A percentile compares a stretch with the other conserved stretches of the same genome.
Evolutionary conservation across 73 alveolate genomes (phyloP).

Genomic region (Paraurostyla sp.): DNA sequence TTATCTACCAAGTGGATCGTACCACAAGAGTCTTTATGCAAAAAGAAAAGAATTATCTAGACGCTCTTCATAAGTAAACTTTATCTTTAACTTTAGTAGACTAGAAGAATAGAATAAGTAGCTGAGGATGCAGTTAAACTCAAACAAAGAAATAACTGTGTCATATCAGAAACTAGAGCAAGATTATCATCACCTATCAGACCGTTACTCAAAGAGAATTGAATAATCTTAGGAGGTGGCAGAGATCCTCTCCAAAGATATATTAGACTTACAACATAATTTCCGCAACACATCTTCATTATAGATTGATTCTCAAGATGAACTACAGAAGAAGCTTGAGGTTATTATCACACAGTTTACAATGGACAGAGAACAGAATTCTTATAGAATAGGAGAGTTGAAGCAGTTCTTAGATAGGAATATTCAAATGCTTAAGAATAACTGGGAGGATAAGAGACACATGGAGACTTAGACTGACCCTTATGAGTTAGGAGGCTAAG

Average conservation of each 20-base stretch:
- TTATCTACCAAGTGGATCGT: slow-evolving; percentile 17
- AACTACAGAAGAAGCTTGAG: slow-evolving; percentile 34
- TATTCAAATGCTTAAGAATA: slow-evolving; percentile 30
- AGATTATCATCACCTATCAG: slow-evolving; percentile 11
- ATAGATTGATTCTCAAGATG: slow-evolving; percentile 52
- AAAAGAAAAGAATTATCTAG: slow-evolving; percentile 19
- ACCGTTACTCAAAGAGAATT: slow-evolving; percentile 10
- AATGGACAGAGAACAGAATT: slow-evolving; percentile 53
- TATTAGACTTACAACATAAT: slow-evolving; percentile 17
- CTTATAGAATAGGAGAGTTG: slow-evolving; percentile 24
- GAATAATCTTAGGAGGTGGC: slow-evolving; percentile 49
- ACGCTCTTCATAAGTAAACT: background rate
- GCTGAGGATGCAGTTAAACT: background rate
- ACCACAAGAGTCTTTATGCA: background rate
- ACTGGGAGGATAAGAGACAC: slow-evolving; percentile 55
- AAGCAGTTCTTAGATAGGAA: slow-evolving; percentile 32
- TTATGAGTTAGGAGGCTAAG: background rate
- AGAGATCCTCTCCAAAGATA: slow-evolving; percentile 47
- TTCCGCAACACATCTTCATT: slow-evolving; percentile 3
- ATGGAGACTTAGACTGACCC: background rate
- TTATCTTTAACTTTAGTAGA: background rate
- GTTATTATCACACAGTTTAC: slow-evolving; percentile 16
- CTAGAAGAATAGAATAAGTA: slow-evolving; percentile 33
- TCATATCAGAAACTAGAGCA: background rate
- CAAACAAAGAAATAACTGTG: background rate